Evolutionary conservation across 2,329 filamentous ascomycete genomes (phyloP).

Genomic region (Nemania sp.): DNA sequence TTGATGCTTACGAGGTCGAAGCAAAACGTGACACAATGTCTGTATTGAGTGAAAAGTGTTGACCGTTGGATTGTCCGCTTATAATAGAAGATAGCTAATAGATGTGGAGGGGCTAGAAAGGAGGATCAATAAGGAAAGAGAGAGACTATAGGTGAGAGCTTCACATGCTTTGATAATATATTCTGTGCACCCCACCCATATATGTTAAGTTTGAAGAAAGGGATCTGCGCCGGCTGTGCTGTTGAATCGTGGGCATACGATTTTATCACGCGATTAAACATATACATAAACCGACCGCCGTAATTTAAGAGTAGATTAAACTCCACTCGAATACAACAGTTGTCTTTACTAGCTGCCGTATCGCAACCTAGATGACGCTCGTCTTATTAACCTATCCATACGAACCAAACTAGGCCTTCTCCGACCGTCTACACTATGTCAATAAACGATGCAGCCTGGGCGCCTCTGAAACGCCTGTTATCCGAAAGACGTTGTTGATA

Average conservation of each 20-base stretch:
- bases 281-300: neutral
- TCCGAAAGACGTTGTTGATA: neutral
- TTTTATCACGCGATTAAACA: neutral
- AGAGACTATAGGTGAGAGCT: neutral
- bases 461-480: conserved; percentile 28
- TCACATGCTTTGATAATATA: neutral
- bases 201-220: neutral
- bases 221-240: neutral
- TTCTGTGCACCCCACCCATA: neutral
- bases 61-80: neutral
- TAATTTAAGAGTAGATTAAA: neutral
- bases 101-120: neutral
- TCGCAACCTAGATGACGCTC: conserved; percentile 29
- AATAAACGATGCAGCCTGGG: conserved; percentile 15
- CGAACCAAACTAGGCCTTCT: conserved; percentile 32
- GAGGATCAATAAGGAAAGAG: neutral
- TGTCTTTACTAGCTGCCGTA: neutral
- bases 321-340: conserved; percentile 3
- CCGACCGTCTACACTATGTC: conserved; percentile 32
- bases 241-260: neutral
- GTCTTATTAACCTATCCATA: conserved; percentile 41
- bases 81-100: neutral
- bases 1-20: conserved; percentile 61
- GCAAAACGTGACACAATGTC: conserved; percentile 55
- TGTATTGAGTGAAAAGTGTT: conserved; percentile 45